These are phyloP conservation scores for Lyophyllum shimeji DNA, from an alignment of 768 basidiomycete species.

Conservation along the genomic window DNA sequence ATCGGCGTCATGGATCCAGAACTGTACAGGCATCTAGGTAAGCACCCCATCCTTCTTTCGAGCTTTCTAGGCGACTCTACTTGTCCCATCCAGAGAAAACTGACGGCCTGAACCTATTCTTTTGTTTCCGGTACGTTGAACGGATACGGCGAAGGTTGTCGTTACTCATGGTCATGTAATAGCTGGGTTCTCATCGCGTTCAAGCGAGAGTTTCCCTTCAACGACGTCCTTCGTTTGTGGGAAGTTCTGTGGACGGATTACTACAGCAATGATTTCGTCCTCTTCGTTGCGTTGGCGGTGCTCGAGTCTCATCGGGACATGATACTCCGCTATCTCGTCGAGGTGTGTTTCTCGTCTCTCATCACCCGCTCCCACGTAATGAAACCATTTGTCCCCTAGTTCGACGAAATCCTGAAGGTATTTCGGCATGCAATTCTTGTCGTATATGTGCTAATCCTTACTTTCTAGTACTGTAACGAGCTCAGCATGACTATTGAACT, in stretches of 20 bases:
- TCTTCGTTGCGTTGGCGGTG: slow-evolving; percentile 92
- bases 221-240: slow-evolving; percentile 89
- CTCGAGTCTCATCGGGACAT: slow-evolving; percentile 95
- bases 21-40: slow-evolving; percentile 87
- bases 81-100: slow-evolving; percentile 61
- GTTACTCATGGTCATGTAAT: background rate
- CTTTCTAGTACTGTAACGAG: slow-evolving; percentile 81
- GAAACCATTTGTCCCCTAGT: slow-evolving; percentile 38
- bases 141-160: background rate
- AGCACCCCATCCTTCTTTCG: background rate
- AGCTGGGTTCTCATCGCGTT: slow-evolving; percentile 93
- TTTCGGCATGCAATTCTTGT: slow-evolving; percentile 9
- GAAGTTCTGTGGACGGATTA: slow-evolving; percentile 93
- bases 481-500: slow-evolving; percentile 96
- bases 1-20: slow-evolving; percentile 96
- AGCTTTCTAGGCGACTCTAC: background rate
- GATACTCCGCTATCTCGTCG: slow-evolving; percentile 91
- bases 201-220: slow-evolving; percentile 95
- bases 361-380: background rate
- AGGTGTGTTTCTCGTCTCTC: slow-evolving; percentile 49
- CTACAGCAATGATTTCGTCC: slow-evolving; percentile 84
- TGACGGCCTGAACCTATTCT: slow-evolving; percentile 92
- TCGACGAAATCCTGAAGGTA: slow-evolving; percentile 79
- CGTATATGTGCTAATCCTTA: slow-evolving; percentile 4
- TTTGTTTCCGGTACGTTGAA: slow-evolving; percentile 85